Base-by-base conservation (phyloP, 2,329 filamentous ascomycete genomes). In the Botryotinia globosa region DNA sequence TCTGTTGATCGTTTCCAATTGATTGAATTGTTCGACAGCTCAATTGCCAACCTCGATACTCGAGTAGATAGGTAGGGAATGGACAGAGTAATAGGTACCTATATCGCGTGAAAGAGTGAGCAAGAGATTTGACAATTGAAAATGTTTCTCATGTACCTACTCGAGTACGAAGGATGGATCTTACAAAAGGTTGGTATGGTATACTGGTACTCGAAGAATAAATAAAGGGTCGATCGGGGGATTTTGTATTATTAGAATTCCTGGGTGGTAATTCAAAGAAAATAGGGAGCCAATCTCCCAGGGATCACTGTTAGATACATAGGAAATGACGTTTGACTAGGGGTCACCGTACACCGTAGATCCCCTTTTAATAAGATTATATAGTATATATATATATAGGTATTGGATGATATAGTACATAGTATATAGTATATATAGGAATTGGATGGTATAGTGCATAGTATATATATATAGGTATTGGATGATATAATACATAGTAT, bases 101-200 rank as follows among this genome's bases (percentile, higher is more conserved):
- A 44, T 64, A 44, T 18, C 12, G 16, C 10, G 1, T 51, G 7
- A 20, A 51, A 66, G 44, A 51, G 18, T 66, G 44, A 10, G 25
- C 63, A 37, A 51, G 22, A 66, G 63, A 66, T 66, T 66, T 66
- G n/a, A n/a, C 32, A 29, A 54, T 66, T 54, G 64, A n/a, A 51
- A 54, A 51, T 66, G 64, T 34, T 54, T 66, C 45, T 39, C 1
- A 54, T 56, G 51, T 18, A 18, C n/a, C 14, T 56, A 39, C 48
- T 54, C 48, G 48, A n/a, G 62, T 34, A 65, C 62, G 29, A 37
- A 65, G 48, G 2, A 7, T 14, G 48, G 14, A 51, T 51, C 48
- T 51, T 51, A n/a, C 48, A 3, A 51, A 25, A n/a, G 25, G 48
- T 25, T 25, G 9, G 37, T 39, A 39, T 39, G 37, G 37, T 10